Base-by-base conservation (phyloP, 768 basidiomycete species). In the Boletus rubroflammeus region DNA sequence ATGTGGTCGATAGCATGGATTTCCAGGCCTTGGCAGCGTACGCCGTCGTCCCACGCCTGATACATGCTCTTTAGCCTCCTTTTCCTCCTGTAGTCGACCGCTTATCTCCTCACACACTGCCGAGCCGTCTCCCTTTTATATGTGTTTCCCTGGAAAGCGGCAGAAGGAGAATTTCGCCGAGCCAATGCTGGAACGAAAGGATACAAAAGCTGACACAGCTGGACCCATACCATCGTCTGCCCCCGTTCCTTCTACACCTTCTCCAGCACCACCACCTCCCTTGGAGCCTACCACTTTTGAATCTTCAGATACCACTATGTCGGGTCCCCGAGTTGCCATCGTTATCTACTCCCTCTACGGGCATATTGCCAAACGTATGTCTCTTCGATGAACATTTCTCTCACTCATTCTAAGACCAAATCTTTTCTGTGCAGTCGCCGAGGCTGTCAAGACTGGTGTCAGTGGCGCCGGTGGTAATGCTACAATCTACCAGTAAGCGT, bases 341-440 rank as follows among this genome's bases (percentile, higher is more conserved):
- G 57, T 78, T 35, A 73, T 81, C 67, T 80, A 81, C 66, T 67
- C 79, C 47, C 64, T 80, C 57, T 80, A 80, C 56, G 80, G 80
- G 36, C 78, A 80, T 57, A 71, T 81, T 35, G 68, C 71, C 58
- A 73, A 73, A 60, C 54, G 80, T 81, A 57, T 46, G 79, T 58
- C 44, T 40, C 31, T 39, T 26, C 15, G 2, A 46, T 40, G 5
- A 11, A 15, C 34, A 1, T 39, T 9, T 15, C 4, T 11, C 23
- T 11, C 13, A 0, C 31, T 41, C 41, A 13, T 19, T 8, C 35
- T 3, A 14, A 26, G 34, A 23, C 31, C 15, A 28, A 36, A 10
- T 21, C 2, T 1, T 25, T 26, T 47, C 11, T 7, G 13, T 23
- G 7, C 43, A 72, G 72, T 72, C 40, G 71, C 71, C 21, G 71